Evolutionary conservation across 2,329 filamentous ascomycete species (phyloP).

Genomic region (Colletotrichum eremochloae): DNA sequence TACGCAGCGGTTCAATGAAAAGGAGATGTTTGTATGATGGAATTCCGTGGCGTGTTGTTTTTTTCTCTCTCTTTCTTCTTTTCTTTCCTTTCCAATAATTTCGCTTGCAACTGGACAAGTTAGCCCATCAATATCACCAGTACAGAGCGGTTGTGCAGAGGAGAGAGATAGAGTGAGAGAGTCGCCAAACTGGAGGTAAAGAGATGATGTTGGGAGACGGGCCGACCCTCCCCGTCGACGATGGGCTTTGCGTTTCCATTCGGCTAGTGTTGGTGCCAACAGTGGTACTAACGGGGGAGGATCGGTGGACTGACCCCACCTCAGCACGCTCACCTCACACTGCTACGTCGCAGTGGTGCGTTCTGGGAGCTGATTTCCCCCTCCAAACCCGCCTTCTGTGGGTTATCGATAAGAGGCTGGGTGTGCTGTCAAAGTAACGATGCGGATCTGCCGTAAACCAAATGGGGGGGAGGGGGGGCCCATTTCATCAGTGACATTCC

Average conservation of each 20-base stretch:
- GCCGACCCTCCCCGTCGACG: slow-evolving; percentile 34
- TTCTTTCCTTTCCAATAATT: background rate
- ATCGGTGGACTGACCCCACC: slow-evolving; percentile 21
- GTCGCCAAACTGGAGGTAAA: slow-evolving; percentile 4
- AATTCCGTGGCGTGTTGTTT: background rate
- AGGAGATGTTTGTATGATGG: background rate
- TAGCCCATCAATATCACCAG: no score
- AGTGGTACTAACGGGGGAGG: slow-evolving; percentile 29
- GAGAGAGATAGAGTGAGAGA: background rate
- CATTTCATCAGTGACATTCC: slow-evolving; percentile 37
- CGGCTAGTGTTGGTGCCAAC: slow-evolving; percentile 20
- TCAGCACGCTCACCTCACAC: slow-evolving; percentile 7
- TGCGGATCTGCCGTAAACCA: slow-evolving; percentile 11
- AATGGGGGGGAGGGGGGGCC: background rate
- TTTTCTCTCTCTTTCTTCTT: no score
- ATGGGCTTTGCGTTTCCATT: slow-evolving; percentile 20
- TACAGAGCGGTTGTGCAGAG: background rate
- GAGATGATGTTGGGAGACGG: slow-evolving; percentile 35
- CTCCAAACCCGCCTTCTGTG: slow-evolving; percentile 16
- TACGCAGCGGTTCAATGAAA: background rate
- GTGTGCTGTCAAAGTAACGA: slow-evolving; percentile 12
- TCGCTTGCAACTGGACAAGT: background rate
- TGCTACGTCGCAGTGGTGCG: slow-evolving; percentile 15
- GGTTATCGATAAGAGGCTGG: slow-evolving; percentile 39
- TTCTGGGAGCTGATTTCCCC: slow-evolving; percentile 27